Evolutionary conservation across 768 basidiomycete genomes (phyloP).

Genomic region (Calocybe gangraenosa): DNA sequence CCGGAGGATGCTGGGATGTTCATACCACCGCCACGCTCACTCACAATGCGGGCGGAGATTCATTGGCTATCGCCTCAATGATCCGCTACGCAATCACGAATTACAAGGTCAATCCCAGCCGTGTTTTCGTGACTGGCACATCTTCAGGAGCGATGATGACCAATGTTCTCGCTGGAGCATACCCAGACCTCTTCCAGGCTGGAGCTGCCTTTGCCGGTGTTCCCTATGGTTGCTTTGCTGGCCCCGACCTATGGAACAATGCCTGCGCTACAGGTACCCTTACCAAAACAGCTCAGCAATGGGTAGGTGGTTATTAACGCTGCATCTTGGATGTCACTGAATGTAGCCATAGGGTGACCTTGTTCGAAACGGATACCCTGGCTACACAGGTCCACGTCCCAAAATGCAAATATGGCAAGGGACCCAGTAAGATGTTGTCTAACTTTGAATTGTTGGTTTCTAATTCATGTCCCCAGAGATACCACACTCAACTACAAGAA

Average conservation of each 20-base stretch:
- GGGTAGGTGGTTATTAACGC: slow-evolving; percentile 26
- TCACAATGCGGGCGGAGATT: slow-evolving; percentile 54
- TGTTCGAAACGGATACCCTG: slow-evolving; percentile 44
- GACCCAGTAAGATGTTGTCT: slow-evolving; percentile 27
- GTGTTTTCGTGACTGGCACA: slow-evolving; percentile 48
- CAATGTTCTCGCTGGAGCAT: slow-evolving; percentile 48
- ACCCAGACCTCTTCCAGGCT: slow-evolving; percentile 50
- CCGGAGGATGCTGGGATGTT: slow-evolving; percentile 53
- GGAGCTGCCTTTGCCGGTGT: slow-evolving; percentile 49
- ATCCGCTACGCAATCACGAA: slow-evolving; percentile 44
- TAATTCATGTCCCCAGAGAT: slow-evolving; percentile 30
- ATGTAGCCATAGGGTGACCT: slow-evolving; percentile 32
- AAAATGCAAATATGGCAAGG: slow-evolving; percentile 56
- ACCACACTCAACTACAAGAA: slow-evolving; percentile 47
- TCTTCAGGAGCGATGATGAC: slow-evolving; percentile 62
- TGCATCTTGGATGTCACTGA: background rate
- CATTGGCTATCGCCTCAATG: slow-evolving; percentile 43
- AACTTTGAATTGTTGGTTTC: background rate
- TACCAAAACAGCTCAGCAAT: slow-evolving; percentile 41
- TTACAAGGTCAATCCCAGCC: slow-evolving; percentile 40
- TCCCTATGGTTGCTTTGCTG: slow-evolving; percentile 51
- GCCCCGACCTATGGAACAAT: slow-evolving; percentile 42
- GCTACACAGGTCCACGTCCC: slow-evolving; percentile 46
- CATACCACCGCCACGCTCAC: slow-evolving; percentile 45
- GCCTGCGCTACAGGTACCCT: slow-evolving; percentile 40